A percentile compares a stretch with the other conserved stretches of the same genome.
phyloP scores from a whole-genome alignment of 371 early-diverging fungal genomes.

The Rhizomucor miehei region DNA sequence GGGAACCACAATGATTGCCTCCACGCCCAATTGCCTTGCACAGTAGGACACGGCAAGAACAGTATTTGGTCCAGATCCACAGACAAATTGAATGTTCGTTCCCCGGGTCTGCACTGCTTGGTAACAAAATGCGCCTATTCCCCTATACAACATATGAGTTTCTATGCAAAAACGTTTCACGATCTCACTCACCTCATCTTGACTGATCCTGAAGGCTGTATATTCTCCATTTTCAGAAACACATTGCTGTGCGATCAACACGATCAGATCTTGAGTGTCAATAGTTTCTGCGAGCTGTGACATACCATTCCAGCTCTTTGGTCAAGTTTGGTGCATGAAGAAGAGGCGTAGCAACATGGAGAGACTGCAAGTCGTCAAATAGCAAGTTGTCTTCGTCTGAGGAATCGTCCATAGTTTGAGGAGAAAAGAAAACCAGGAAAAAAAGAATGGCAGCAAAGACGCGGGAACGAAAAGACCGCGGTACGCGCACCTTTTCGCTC shows the following conservation, averaged over 20 bases:
- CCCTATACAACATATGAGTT: constrained; percentile 33
- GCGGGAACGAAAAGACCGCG: constrained; percentile 1
- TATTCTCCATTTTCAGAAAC: constrained; percentile 71
- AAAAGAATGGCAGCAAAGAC: neutral
- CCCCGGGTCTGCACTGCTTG: constrained; percentile 52
- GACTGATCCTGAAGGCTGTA: constrained; percentile 74
- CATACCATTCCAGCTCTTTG: constrained; percentile 39
- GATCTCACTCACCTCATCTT: constrained; percentile 55
- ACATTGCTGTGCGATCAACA: constrained; percentile 46
- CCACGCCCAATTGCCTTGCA: constrained; percentile 58
- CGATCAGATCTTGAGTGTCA: neutral
- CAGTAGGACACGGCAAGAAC: constrained; percentile 70
- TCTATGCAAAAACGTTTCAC: neutral
- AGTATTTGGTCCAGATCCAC: constrained; percentile 69
- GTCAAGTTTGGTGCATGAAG: constrained; percentile 44
- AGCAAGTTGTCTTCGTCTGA: constrained; percentile 39
- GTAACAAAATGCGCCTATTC: constrained; percentile 63
- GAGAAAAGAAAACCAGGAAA: neutral
- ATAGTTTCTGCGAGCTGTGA: neutral
- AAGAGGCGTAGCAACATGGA: constrained; percentile 48
- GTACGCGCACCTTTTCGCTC: neutral
- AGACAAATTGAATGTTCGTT: constrained; percentile 52
- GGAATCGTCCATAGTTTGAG: constrained; percentile 25
- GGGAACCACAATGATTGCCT: constrained; percentile 62
- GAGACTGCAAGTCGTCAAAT: constrained; percentile 20